Base-by-base conservation (phyloP, 2,329 filamentous ascomycete genomes). In the Xylariaceae sp. region DNA sequence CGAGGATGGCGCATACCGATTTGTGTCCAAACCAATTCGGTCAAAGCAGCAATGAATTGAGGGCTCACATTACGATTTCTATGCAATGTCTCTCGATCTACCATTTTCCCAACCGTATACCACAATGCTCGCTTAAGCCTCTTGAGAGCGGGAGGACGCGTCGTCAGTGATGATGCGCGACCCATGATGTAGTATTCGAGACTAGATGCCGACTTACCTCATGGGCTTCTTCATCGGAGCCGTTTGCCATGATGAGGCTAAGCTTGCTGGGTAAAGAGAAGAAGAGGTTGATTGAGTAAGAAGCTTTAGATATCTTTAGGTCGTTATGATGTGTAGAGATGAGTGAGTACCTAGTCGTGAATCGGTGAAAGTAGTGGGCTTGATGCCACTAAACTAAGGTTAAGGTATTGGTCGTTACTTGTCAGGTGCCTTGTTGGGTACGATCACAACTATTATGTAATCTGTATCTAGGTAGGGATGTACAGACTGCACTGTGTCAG, bases 21-120 rank as follows among this genome's bases (percentile, higher is more conserved):
- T 61, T 89, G 87, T 6, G 81, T 76, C 79, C 85, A 90, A 3
- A 88, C 84, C 71, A 89, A 78, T 68, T 91, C 87, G 1, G 85
- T 89, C 68, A 88, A 68, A 1, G 83, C 83, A 6, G 87, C 90
- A 62, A 95, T 95, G 70, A 95, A 96, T 67, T 95, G 90, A 1
- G 89, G 89, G 30, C 92, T 96, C 5, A 91, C 89, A 71, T 95
- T 96, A 60, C 89, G 80, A 67, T 88, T 84, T 31, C 85, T 76
- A 54, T 80, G 77, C 32, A 90, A 74, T 19, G 85, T 86, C 68
- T 95, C 87, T 61, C 92, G 85, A 69, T 97, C 92, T 60, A 96
- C 88, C 57, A 95, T 92, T 68, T 90, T 88, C 62, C 89, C 89
- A 56, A 95, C 82, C 29, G 85, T 82, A 66, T 87, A 87, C 90